Evolutionary conservation across 305 asterid species (phyloP).

Genomic region (Fraxinus floribunda): DNA sequence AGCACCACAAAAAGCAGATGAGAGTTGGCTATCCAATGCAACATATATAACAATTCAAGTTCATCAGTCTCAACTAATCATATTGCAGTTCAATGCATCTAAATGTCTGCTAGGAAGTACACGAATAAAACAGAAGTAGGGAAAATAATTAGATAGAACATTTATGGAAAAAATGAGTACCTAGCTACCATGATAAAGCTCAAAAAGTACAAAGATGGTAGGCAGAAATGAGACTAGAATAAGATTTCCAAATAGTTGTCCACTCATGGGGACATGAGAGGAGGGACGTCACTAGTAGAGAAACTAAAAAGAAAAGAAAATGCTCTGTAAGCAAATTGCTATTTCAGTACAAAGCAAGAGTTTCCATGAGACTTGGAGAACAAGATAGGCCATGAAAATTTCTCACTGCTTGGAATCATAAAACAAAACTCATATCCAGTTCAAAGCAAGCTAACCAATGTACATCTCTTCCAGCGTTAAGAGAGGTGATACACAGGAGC

Average conservation of each 20-base stretch:
- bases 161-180: slow-evolving; percentile 3
- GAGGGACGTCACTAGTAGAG: background rate
- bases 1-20: slow-evolving; percentile 23
- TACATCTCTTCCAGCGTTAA: slow-evolving; percentile 2
- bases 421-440: slow-evolving; percentile 7
- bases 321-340: slow-evolving; percentile 5
- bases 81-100: slow-evolving; percentile 5
- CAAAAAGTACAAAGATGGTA: background rate
- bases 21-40: slow-evolving; percentile 19
- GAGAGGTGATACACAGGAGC: slow-evolving; percentile 6
- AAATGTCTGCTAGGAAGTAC: background rate
- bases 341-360: slow-evolving; percentile 26
- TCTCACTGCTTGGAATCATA: slow-evolving; percentile 13
- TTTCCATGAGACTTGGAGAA: slow-evolving; percentile 9
- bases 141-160: background rate
- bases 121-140: background rate
- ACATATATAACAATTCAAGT: slow-evolving; percentile 21
- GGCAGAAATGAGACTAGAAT: slow-evolving; percentile 7
- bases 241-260: slow-evolving; percentile 14
- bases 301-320: slow-evolving; percentile 17
- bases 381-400: background rate
- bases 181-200: background rate
- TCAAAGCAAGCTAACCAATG: slow-evolving; percentile 8
- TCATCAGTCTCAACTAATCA: slow-evolving; percentile 6
- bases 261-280: slow-evolving; percentile 10